Base-by-base conservation (phyloP, 805 yeast species). In the Candida corydali region DNA sequence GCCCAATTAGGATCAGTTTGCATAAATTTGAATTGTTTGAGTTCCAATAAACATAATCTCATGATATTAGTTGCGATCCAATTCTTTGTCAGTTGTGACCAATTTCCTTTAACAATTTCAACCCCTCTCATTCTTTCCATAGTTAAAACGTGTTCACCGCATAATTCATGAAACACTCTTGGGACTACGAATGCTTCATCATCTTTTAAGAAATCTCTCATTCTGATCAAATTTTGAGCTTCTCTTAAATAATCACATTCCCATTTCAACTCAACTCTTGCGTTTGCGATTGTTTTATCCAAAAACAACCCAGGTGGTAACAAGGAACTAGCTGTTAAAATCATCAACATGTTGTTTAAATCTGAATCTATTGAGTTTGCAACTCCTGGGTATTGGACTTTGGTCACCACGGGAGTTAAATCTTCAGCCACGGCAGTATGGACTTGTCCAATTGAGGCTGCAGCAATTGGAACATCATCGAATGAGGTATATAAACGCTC, bases 1-100 rank as follows among this genome's bases (percentile, higher is more conserved):
- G 98, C 97, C 98, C 98, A 93, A 59, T 93, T 93, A 35, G 98
- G 98, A 63, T 93, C 98, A 1, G 98, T 91, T 63, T 93, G 98
- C 98, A 93, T 93, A 63, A 82, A 91, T 51, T 75, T 76, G 65
- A 83, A 89, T 48, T 76, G 66, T 10, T 88, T 86, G 57, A 93
- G 85, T 61, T 93, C 98, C 47, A 75, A 69, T 32, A 93, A 65
- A 53, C 96, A 88, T 28, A 93, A 69, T 45, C 86, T 75, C 96
- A 93, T 84, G 36, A 93, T 80, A 46, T 82, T 75, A 3, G 86
- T 76, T 12, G 95, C 94, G 36, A 93, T 81, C 78, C 84, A 84
- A 60, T 93, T 69, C 43, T 75, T 78, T 6, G 82, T 77, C 7
- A 76, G 78, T 62, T 88, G 96, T 40, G 69, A 69, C 76, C 86